phyloP scores from a whole-genome alignment of 2,329 filamentous ascomycete species.

The Nectriaceae sp. region DNA sequence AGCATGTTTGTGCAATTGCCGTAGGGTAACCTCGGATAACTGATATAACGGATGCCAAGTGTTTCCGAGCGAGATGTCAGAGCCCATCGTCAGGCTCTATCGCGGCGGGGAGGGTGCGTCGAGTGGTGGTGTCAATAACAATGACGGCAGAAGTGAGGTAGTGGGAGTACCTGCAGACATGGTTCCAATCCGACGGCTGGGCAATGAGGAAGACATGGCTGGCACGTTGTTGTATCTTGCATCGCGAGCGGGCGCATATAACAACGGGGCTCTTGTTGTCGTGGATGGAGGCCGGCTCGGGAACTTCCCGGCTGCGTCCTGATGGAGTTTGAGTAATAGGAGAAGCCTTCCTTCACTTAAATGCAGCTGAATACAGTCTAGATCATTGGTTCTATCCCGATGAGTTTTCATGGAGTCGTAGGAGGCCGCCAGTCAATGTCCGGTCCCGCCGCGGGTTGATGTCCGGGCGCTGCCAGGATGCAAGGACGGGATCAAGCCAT shows the following conservation, averaged over 20 bases:
- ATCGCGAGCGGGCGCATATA: slow-evolving; percentile 64
- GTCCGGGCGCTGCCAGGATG: not conserved
- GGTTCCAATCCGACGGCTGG: slow-evolving; percentile 61
- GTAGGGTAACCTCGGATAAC: slow-evolving; percentile 21
- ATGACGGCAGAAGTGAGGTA: slow-evolving; percentile 1
- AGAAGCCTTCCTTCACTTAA: too few species aligned
- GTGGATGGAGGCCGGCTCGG: slow-evolving; percentile 64
- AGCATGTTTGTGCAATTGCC: slow-evolving; percentile 4
- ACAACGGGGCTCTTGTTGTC: slow-evolving; percentile 64
- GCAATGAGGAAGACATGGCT: slow-evolving; percentile 61
- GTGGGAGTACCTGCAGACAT: slow-evolving; percentile 38
- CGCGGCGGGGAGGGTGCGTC: slow-evolving; percentile 35
- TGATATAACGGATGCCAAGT: slow-evolving; percentile 37
- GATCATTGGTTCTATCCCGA: not conserved
- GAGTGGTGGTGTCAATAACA: slow-evolving; percentile 24
- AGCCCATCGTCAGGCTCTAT: slow-evolving; percentile 44
- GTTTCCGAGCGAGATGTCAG: slow-evolving; percentile 64
- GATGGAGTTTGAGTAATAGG: too few species aligned
- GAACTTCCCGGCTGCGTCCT: slow-evolving; percentile 57
- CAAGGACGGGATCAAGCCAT: not conserved
- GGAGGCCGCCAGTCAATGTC: not conserved
- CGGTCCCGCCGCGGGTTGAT: not conserved
- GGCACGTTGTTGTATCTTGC: slow-evolving; percentile 67
- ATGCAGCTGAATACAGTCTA: not conserved
- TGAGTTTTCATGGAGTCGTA: not conserved